Base-by-base conservation (phyloP, 805 yeast genomes). In the Wickerhamomyces strasburgensis region DNA sequence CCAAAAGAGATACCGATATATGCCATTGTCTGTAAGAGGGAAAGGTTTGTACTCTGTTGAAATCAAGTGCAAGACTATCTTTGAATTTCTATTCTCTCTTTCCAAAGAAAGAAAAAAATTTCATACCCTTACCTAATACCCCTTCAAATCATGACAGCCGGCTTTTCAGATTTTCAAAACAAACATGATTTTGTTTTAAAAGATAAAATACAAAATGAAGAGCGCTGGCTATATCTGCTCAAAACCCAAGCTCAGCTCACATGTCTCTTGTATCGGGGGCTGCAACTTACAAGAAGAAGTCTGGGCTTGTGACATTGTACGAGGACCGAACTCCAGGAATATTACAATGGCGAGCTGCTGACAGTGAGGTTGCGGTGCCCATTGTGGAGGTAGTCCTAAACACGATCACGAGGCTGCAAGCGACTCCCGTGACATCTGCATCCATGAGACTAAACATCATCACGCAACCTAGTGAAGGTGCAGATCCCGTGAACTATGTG, bases 1-100 rank as follows among this genome's bases (percentile, higher is more conserved):
- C 98, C 98, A 63, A 93, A 90, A 29, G 96, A 80, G 61, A 93
- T 77, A 65, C 98, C 98, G 63, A 93, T 84, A 51, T 87, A 84
- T 43, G 64, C 52, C 62, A 61, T 61, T 27, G 25, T 44, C n/a
- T 17, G 17, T 13, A n/a, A 24, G 25, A 21, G 25, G 11, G 25
- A 21, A 21, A 21, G n/a, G n/a, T n/a, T n/a, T n/a, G n/a, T n/a
- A n/a, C n/a, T n/a, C n/a, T n/a, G n/a, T n/a, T n/a, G n/a, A n/a
- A n/a, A n/a, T n/a, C n/a, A n/a, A n/a, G n/a, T n/a, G n/a, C n/a
- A n/a, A n/a, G n/a, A n/a, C n/a, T n/a, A n/a, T n/a, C n/a, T n/a
- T n/a, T n/a, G n/a, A n/a, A n/a, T n/a, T n/a, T n/a, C n/a, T 11
- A 11, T 21, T 21, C 11, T 21, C 25, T 21, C 10, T 21, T 21